Evolutionary conservation across 2,329 filamentous ascomycete genomes (phyloP), one percentile per base, ranked within the genome.

Genomic region (Fusarium poae): DNA sequence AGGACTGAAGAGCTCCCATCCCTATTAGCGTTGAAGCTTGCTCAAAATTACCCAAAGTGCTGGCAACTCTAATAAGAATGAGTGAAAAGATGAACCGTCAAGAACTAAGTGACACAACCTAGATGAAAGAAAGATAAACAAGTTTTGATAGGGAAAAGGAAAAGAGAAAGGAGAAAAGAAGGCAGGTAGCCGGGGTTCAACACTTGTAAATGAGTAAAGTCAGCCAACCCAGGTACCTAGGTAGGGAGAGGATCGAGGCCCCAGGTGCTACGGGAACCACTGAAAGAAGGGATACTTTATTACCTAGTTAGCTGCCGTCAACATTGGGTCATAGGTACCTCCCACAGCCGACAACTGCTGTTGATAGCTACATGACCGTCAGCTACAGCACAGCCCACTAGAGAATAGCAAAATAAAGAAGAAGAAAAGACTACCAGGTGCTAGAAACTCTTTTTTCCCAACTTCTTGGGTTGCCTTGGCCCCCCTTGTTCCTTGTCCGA

Each of bases 401-500:
- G 48, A 34, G 32, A 66, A 37, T 34, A 62, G 37, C n/a, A 9
- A 21, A 32, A 39, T n/a, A 63, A 32, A 29, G 18, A 40, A 21
- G n/a, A 29, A 29, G 42, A 39, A 48, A 40, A 37, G 21, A 21
- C 43, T 50, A 25, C n/a, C 48, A 39, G 43, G 34, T 50, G 48
- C 48, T 34, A 50, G 18, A 46, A 34, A 60, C 27, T 34, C 27
- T 34, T 62, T 59, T 60, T 60, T 51, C 35, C 46, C 46, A 50
- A 56, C 30, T 46, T 44, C 61, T 52, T 52, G 45, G 37, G 50
- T 50, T 34, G 45, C 56, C 60, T 55, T 49, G 49, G 12, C 35
- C 60, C 57, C 60, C 60, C 60, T 48, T 42, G 50, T 57, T 63
- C 67, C 67, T 65, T 70, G 67, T 65, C 67, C 55, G 67, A 70